These are phyloP conservation scores for Aristolochia contorta DNA, from an alignment of 164 flowering plant species.

Conservation along the genomic window DNA sequence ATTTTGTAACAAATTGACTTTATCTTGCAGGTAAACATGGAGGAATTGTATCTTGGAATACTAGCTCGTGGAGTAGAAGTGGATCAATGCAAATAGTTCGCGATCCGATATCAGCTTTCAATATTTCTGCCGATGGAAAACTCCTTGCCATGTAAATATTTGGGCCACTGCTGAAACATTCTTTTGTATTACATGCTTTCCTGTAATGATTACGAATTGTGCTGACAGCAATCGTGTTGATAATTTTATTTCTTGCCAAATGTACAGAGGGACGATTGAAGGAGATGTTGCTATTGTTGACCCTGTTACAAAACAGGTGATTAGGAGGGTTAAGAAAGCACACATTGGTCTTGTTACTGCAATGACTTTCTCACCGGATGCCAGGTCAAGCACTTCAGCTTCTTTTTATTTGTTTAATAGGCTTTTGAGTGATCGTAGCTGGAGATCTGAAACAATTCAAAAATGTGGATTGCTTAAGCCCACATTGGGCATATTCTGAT, in stretches of 20 bases:
- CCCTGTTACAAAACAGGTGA: slow-evolving; percentile 40
- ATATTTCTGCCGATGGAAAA: slow-evolving; percentile 72
- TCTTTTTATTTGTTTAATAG: neutral
- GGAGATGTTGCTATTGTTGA: slow-evolving; percentile 57
- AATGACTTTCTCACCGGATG: slow-evolving; percentile 60
- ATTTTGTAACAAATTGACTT: neutral
- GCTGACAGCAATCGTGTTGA: neutral
- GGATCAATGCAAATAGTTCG: slow-evolving; percentile 45
- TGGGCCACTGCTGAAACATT: neutral
- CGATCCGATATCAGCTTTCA: slow-evolving; percentile 65
- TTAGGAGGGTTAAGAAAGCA: slow-evolving; percentile 43
- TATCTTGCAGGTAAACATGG: slow-evolving; percentile 46
- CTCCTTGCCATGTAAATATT: slow-evolving; percentile 64
- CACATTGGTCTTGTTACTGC: slow-evolving; percentile 76
- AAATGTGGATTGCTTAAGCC: too few relatives aligned
- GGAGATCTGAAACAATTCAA: too few relatives aligned
- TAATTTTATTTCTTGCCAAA: slow-evolving; percentile 5
- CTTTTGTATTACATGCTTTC: neutral
- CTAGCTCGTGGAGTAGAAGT: slow-evolving; percentile 60
- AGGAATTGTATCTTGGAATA: slow-evolving; percentile 60
- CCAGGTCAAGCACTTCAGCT: slow-evolving; percentile 33
- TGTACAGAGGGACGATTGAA: slow-evolving; percentile 65
- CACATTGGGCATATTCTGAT: too few relatives aligned
- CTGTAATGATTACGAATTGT: neutral
- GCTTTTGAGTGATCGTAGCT: neutral